A percentile compares a stretch with the other conserved stretches of the same genome.
phyloP scores from a whole-genome alignment of 106 monocot genomes.

The Dioscorea dumetorum region DNA sequence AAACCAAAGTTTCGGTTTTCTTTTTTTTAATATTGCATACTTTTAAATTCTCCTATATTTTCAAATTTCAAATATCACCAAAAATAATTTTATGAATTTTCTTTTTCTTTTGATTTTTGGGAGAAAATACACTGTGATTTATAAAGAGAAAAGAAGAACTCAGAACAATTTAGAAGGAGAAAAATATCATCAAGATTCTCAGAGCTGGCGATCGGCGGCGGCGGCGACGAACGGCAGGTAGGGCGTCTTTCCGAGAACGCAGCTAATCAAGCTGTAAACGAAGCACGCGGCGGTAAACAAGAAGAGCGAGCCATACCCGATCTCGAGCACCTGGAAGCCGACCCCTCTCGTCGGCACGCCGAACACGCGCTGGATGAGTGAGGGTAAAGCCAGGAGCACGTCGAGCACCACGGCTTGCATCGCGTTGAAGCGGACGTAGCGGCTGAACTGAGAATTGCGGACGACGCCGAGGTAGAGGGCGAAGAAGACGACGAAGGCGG shows the following conservation, averaged over 20 bases:
- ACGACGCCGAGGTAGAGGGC: slow-evolving; percentile 80
- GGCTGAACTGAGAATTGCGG: slow-evolving; percentile 49
- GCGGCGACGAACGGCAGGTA: slow-evolving; percentile 65
- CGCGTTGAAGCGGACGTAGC: slow-evolving; percentile 68
- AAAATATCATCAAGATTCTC: background rate
- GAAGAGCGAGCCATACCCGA: slow-evolving; percentile 50
- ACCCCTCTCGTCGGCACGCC: slow-evolving; percentile 45
- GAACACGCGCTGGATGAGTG: slow-evolving; percentile 39
- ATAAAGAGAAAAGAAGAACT: background rate
- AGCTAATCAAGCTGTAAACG: slow-evolving; percentile 49
- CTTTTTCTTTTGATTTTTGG: background rate
- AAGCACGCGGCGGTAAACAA: slow-evolving; percentile 37
- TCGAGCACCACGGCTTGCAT: slow-evolving; percentile 92
- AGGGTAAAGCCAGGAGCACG: slow-evolving; percentile 64
- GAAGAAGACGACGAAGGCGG: slow-evolving; percentile 80
- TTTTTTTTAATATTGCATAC: too few species aligned
- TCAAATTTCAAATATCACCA: too few species aligned
- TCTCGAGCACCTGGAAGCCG: slow-evolving; percentile 47
- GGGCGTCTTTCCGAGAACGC: slow-evolving; percentile 66
- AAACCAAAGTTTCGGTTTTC: too few species aligned
- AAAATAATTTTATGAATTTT: too few species aligned
- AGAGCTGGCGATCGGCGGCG: slow-evolving; percentile 76
- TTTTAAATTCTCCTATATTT: too few species aligned
- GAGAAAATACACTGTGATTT: background rate
- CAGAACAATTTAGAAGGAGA: background rate